Conservation (phyloP, 2,329 filamentous ascomycete genomes). For the Biscogniauxia sp. region DNA sequence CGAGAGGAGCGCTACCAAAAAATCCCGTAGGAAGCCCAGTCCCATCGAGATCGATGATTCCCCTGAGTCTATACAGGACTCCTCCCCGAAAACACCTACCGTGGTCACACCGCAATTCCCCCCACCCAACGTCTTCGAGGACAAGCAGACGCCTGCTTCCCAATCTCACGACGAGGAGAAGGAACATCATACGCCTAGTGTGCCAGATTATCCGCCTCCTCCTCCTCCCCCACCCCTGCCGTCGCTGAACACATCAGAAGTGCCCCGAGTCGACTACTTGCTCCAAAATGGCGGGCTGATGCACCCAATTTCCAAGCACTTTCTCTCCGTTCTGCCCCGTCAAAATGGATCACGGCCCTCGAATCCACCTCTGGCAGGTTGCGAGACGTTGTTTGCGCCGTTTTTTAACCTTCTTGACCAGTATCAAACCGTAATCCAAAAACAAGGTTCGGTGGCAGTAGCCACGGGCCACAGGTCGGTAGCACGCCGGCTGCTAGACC, state of each 20-base stretch:
- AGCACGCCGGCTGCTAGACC: slow-evolving; percentile 83
- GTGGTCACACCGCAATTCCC: slow-evolving; percentile 50
- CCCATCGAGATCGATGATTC: slow-evolving; percentile 48
- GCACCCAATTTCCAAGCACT: slow-evolving; percentile 67
- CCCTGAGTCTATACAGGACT: slow-evolving; percentile 48
- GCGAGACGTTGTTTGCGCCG: slow-evolving; percentile 75
- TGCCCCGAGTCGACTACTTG: slow-evolving; percentile 87
- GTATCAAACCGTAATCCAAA: slow-evolving; percentile 76
- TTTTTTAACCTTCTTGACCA: slow-evolving; percentile 82
- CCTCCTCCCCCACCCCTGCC: slow-evolving; percentile 69
- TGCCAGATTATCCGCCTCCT: slow-evolving; percentile 43
- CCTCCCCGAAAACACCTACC: slow-evolving; percentile 61
- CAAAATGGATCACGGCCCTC: slow-evolving; percentile 57
- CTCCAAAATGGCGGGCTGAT: slow-evolving; percentile 82
- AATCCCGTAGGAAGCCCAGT: slow-evolving; percentile 28
- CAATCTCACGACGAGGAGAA: slow-evolving; percentile 37
- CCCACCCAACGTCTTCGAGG: slow-evolving; percentile 40
- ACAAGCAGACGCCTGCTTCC: slow-evolving; percentile 37
- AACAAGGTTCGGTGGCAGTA: slow-evolving; percentile 86
- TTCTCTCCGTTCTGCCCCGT: slow-evolving; percentile 64
- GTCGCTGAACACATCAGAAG: slow-evolving; percentile 65
- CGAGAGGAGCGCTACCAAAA: slow-evolving; percentile 34
- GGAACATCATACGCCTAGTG: slow-evolving; percentile 38
- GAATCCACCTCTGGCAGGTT: slow-evolving; percentile 63
- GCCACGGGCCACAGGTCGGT: slow-evolving; percentile 94